A percentile compares a stretch with the other conserved stretches of the same genome.
phyloP scores from a whole-genome alignment of 495 filamentous ascomycete species.

The Hyaloscypha bicolor region DNA sequence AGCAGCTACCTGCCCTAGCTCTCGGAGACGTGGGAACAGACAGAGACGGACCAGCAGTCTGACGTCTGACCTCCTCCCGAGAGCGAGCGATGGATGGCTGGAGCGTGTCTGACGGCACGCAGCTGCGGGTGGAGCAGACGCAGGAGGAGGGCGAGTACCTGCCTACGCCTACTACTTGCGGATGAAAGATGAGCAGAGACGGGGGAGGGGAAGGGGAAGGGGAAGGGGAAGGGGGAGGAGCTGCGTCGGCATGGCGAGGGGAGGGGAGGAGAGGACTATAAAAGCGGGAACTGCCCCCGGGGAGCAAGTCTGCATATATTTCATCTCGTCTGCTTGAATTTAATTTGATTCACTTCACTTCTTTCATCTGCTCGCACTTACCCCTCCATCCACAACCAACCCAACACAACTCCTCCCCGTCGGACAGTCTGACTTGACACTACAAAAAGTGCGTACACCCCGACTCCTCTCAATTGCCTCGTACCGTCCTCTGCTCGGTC shows the following conservation, averaged over 20 bases:
- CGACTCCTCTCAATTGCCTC: not conserved
- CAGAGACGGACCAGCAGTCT: not conserved
- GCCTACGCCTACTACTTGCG: too few species aligned
- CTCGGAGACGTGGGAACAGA: constrained; percentile 15
- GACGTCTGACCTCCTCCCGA: too few species aligned
- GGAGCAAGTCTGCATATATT: not conserved
- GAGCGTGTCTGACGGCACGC: not conserved
- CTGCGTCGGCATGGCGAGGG: not conserved
- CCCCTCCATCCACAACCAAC: not conserved
- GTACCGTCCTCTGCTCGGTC: not conserved
- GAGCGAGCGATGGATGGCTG: not conserved
- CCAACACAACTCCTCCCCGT: constrained; percentile 2
- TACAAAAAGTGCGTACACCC: not conserved
- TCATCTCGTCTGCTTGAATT: not conserved
- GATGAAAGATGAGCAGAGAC: too few species aligned
- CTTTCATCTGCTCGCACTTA: not conserved
- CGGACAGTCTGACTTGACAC: not conserved
- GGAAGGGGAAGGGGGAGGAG: constrained; percentile 7
- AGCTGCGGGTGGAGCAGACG: not conserved
- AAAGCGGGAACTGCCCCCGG: constrained; percentile 2
- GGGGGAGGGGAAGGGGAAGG: not conserved
- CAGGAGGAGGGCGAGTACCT: not conserved
- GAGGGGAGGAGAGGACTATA: constrained; percentile 5
- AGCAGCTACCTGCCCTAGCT: not conserved
- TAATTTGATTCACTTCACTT: not conserved